Base-by-base conservation (phyloP, 345 rosid species). In the Melaleuca alternifolia region DNA sequence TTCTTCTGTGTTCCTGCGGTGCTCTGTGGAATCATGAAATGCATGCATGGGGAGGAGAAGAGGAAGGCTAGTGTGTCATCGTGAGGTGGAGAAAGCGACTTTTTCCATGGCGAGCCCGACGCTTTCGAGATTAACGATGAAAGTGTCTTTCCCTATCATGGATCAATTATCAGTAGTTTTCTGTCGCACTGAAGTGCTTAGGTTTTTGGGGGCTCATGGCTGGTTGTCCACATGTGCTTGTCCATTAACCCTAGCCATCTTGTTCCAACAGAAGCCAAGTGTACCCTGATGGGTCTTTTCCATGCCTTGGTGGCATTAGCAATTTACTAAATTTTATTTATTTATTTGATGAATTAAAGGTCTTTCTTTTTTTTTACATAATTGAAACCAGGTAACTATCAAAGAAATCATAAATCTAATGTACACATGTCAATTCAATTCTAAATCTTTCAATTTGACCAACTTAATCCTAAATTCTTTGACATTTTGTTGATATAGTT, bases 121-220 rank as follows among this genome's bases (percentile, higher is more conserved):
- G 4, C 65, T 91, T 90, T 91, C 87, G 92, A 87, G 92, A 88
- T 89, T 90, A 90, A 93, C 93, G 93, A 92, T 90, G 93, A 87
- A 91, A 90, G 90, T 93, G 94, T 89, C 92, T 92, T 90, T 92
- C 94, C 85, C 90, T 90, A 86, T 92, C 96, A 89, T 86, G 90
- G 86, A 85, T 88, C 88, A 85, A 86, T 89, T 88, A 87, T 89
- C 89, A 54, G 83, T 65, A 83, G 18, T 46, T 65, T 54, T 75
- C 65, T 62, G 57, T 83, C 62, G 20, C n/a, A 13, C 46, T 46
- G 50, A 16, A 54, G 51, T 46, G 86, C 75, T 53, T 50, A 48
- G 75, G 86, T 54, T 44, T 65, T 54, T 54, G 51, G 21, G 65
- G 51, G 11, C 41, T 21, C 71, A 61, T 84, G 53, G 52, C 52